These are phyloP conservation scores for Chlorella sorokiniana DNA, from an alignment of 139 green algal species.

Conservation along the genomic window DNA sequence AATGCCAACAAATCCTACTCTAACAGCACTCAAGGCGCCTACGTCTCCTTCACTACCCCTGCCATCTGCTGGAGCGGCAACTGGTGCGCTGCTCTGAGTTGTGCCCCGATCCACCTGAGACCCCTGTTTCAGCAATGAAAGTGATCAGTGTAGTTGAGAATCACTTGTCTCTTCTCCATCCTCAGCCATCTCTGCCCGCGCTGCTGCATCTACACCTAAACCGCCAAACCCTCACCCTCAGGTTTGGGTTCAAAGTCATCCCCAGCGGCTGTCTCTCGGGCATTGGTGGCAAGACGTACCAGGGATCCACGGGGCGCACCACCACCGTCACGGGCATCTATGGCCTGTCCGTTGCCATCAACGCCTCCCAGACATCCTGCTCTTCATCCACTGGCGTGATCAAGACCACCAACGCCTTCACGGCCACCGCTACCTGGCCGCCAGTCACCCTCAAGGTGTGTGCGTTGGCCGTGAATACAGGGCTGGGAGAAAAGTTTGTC, in stretches of 20 bases:
- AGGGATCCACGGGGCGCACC: background rate
- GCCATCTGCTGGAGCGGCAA: background rate
- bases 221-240: background rate
- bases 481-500: no score
- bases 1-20: background rate
- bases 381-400: background rate
- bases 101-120: no score
- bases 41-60: background rate
- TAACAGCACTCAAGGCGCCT: background rate
- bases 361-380: background rate
- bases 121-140: no score
- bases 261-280: background rate
- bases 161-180: no score
- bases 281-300: background rate
- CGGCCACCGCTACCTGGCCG: background rate
- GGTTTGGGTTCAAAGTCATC: background rate
- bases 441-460: background rate
- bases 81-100: background rate
- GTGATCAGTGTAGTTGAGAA: no score
- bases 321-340: background rate
- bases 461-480: no score
- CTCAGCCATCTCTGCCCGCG: background rate
- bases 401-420: background rate
- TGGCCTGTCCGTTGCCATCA: background rate
- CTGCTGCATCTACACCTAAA: background rate